phyloP scores from a whole-genome alignment of 2,329 filamentous ascomycete genomes.

The Trichoderma koningiopsis region DNA sequence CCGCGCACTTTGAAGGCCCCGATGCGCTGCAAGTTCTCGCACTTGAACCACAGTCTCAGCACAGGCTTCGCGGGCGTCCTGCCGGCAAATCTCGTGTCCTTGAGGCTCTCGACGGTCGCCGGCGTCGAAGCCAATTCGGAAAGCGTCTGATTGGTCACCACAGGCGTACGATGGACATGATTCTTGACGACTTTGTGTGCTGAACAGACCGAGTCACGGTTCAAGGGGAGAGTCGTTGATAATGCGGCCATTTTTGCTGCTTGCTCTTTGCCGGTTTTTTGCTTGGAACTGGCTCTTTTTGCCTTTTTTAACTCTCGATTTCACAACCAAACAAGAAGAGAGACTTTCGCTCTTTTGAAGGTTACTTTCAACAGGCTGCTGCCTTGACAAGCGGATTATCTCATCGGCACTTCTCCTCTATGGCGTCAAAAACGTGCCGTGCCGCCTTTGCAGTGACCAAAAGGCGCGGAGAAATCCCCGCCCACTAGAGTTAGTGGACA shows the following conservation, averaged over 20 bases:
- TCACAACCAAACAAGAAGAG: background rate
- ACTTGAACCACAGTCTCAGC: constrained; percentile 87
- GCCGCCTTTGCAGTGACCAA: background rate
- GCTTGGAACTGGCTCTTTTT: background rate
- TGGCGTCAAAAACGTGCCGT: background rate
- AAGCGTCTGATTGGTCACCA: constrained; percentile 78
- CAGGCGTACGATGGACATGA: constrained; percentile 80
- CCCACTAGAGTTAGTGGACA: background rate
- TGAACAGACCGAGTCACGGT: constrained; percentile 67
- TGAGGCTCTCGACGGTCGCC: constrained; percentile 55
- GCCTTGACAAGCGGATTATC: constrained; percentile 3
- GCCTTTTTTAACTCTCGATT: background rate
- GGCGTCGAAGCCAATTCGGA: constrained; percentile 73
- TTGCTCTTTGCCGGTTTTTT: constrained; percentile 39
- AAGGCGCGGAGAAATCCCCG: constrained; percentile 1
- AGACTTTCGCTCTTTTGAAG: background rate
- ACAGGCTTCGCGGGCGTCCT: constrained; percentile 62
- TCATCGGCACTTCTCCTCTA: background rate
- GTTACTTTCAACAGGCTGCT: background rate
- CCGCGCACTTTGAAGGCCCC: constrained; percentile 93
- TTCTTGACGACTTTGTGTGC: constrained; percentile 74
- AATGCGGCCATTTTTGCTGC: constrained; percentile 48
- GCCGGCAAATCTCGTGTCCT: constrained; percentile 59
- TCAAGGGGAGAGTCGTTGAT: constrained; percentile 64
- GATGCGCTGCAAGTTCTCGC: constrained; percentile 87